Evolutionary conservation across 495 filamentous ascomycete species (phyloP).

Genomic region (Cercophora newfieldiana): DNA sequence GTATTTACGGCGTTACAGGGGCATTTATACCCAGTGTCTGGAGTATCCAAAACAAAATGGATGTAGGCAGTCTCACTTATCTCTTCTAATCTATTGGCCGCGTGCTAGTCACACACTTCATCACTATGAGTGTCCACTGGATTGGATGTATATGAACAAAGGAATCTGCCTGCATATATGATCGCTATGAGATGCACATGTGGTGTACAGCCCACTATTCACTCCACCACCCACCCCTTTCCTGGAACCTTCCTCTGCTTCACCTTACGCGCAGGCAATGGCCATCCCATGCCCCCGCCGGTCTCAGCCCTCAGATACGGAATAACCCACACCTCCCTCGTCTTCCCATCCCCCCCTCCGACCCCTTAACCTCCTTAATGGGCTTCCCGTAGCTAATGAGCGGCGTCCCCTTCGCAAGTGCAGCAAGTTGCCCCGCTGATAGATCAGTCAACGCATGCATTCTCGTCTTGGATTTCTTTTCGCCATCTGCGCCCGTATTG

Average conservation of each 20-base stretch:
- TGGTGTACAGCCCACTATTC: background rate
- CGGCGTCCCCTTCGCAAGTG: conserved; percentile 81
- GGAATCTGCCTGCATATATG: too few species aligned
- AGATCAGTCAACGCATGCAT: conserved; percentile 86
- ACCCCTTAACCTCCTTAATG: conserved; percentile 62
- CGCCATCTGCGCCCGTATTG: conserved; percentile 43
- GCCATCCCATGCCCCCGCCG: conserved; percentile 69
- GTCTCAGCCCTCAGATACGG: conserved; percentile 67
- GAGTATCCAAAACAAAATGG: background rate
- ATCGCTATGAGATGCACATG: background rate
- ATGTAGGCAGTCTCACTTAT: background rate
- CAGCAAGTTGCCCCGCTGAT: conserved; percentile 71
- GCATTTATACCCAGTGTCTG: background rate
- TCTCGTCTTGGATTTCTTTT: conserved; percentile 70
- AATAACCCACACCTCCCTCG: conserved; percentile 79
- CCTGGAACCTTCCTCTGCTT: conserved; percentile 70
- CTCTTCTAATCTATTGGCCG: background rate
- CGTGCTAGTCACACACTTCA: too few species aligned
- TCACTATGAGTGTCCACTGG: too few species aligned
- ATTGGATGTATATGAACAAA: too few species aligned
- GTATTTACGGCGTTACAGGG: background rate
- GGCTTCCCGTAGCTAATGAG: conserved; percentile 86
- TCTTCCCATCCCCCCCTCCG: conserved; percentile 49
- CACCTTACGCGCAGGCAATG: conserved; percentile 78
- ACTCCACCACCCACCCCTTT: conserved; percentile 71